Percentiles rank a stretch among this genome's conserved stretches.
phyloP scores from a whole-genome alignment of 2,329 filamentous ascomycete species.

The Penicillium crustosum region DNA sequence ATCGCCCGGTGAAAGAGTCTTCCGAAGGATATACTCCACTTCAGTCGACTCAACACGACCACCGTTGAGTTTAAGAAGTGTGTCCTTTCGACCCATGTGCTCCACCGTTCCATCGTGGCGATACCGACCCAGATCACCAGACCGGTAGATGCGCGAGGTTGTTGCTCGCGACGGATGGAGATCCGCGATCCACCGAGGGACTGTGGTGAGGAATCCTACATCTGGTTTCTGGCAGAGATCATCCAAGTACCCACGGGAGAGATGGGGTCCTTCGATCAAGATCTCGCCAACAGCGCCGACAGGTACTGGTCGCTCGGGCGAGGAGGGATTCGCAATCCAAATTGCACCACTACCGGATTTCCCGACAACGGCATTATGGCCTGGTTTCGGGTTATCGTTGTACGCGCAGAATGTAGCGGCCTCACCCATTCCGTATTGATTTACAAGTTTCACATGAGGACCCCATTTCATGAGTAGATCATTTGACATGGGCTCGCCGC shows the following conservation, averaged over 20 bases:
- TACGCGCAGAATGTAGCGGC: neutral
- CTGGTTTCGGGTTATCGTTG: neutral
- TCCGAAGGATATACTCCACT: neutral
- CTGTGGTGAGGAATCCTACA: neutral
- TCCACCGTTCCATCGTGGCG: neutral
- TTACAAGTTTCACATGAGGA: neutral
- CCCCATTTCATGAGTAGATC: neutral
- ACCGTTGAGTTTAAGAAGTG: neutral
- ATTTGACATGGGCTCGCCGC: neutral
- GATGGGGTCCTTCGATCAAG: neutral
- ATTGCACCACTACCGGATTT: neutral
- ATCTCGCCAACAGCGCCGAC: neutral
- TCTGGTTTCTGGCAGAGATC: neutral
- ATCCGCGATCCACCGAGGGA: neutral
- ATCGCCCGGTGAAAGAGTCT: neutral
- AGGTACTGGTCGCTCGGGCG: neutral
- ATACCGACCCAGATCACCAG: neutral
- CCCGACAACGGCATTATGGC: neutral
- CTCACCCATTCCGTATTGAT: neutral
- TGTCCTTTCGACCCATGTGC: neutral
- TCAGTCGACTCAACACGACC: neutral
- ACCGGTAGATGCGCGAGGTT: neutral
- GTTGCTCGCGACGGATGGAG: neutral
- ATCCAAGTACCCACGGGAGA: neutral
- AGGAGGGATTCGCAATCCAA: neutral